phyloP scores from a whole-genome alignment of 257 asterid genomes.

The Rauvolfia tetraphylla region DNA sequence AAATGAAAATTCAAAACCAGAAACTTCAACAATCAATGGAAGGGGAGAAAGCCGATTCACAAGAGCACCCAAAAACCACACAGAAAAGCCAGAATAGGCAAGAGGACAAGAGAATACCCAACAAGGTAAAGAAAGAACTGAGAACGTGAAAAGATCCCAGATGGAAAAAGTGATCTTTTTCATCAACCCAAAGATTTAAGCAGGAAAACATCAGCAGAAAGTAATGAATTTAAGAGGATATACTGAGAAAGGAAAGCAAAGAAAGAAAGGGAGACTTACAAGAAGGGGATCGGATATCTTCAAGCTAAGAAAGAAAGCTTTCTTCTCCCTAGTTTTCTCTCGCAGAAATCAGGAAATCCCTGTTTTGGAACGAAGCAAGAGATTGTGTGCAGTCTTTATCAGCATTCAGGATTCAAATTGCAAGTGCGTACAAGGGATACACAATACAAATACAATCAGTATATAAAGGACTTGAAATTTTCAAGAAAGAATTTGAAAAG shows the following conservation, averaged over 20 bases:
- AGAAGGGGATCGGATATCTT: conserved; percentile 89
- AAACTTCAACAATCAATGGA: background rate
- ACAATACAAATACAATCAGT: conserved; percentile 3
- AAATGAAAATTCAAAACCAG: conserved; percentile 4
- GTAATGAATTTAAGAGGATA: conserved; percentile 38
- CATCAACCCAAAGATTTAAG: conserved; percentile 12
- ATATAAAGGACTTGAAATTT: background rate
- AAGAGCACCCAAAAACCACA: conserved; percentile 13
- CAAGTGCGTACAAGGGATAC: conserved; percentile 16
- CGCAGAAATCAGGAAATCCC: conserved; percentile 18
- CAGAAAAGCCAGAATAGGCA: background rate
- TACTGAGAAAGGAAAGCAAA: conserved; percentile 32
- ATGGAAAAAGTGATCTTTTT: conserved; percentile 34
- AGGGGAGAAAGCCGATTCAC: conserved; percentile 26
- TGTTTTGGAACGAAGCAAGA: conserved; percentile 50
- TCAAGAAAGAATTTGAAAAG: background rate
- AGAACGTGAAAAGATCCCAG: conserved; percentile 30
- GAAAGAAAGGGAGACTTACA: conserved; percentile 62
- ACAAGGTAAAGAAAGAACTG: conserved; percentile 15
- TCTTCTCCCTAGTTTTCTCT: conserved; percentile 25
- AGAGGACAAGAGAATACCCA: background rate
- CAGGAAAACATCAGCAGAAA: conserved; percentile 23
- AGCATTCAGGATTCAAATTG: conserved; percentile 44
- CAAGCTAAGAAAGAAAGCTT: conserved; percentile 59
- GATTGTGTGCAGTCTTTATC: conserved; percentile 54